Percentiles rank a stretch among this genome's conserved stretches.
phyloP scores from a whole-genome alignment of 495 filamentous ascomycete species.

The Trichoderma gamsii region DNA sequence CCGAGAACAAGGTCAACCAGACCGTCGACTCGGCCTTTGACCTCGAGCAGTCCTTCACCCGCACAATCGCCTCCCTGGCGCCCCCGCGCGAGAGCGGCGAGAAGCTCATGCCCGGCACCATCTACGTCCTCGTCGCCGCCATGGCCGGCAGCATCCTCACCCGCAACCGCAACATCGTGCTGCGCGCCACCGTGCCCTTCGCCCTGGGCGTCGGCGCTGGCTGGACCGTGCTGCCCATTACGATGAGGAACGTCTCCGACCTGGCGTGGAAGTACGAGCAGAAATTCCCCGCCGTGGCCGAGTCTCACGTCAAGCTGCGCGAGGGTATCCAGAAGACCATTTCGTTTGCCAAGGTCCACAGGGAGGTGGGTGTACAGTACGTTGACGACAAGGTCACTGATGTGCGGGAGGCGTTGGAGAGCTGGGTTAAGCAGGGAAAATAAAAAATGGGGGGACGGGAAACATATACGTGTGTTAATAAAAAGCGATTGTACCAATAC shows the following conservation, averaged over 20 bases:
- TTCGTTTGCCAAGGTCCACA: conserved; percentile 64
- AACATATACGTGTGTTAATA: not conserved
- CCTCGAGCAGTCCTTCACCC: conserved; percentile 78
- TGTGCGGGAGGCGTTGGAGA: conserved; percentile 69
- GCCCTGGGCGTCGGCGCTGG: conserved; percentile 67
- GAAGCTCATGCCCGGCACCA: conserved; percentile 71
- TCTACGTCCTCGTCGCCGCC: conserved; percentile 85
- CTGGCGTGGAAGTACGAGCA: conserved; percentile 87
- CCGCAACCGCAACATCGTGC: conserved; percentile 74
- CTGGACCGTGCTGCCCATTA: conserved; percentile 67
- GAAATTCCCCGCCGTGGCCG: conserved; percentile 68
- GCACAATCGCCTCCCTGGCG: conserved; percentile 78
- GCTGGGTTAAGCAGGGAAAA: conserved; percentile 85
- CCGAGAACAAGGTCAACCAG: conserved; percentile 72
- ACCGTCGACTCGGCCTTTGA: conserved; percentile 66
- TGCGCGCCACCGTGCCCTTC: conserved; percentile 65
- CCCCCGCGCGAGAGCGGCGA: conserved; percentile 77
- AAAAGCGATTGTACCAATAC: conserved; percentile 16
- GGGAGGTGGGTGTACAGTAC: conserved; percentile 59
- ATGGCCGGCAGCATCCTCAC: conserved; percentile 89
- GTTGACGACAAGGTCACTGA: conserved; percentile 71
- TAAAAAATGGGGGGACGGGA: conserved; percentile 25
- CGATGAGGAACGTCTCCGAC: conserved; percentile 77
- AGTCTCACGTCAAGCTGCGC: conserved; percentile 64
- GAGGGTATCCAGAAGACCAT: conserved; percentile 62